phyloP scores from a whole-genome alignment of 176 grass and related monocot species.

The Phoenix dactylifera region DNA sequence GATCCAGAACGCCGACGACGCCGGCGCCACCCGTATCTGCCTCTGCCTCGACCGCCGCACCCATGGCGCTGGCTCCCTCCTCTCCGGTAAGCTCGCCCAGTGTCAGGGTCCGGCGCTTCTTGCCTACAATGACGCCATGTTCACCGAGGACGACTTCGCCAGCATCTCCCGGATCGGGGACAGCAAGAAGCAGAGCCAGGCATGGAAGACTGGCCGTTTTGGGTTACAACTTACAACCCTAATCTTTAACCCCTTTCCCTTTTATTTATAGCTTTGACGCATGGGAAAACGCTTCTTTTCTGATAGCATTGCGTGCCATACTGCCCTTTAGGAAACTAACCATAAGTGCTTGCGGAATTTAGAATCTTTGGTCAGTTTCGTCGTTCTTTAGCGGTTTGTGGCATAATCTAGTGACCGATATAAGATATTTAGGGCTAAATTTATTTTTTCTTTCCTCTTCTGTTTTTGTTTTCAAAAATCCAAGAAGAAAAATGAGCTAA shows the following conservation, averaged over 20 bases:
- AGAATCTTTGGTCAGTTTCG: too few species aligned
- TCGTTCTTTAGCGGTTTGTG: too few species aligned
- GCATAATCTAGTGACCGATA: too few species aligned
- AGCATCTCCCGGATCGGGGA: constrained; percentile 86
- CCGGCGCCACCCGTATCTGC: constrained; percentile 62
- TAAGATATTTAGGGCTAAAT: too few species aligned
- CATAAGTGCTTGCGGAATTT: too few species aligned
- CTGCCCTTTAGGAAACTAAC: too few species aligned
- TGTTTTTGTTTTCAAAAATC: too few species aligned
- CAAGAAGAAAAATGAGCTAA: too few species aligned
- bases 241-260: background rate
- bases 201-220: constrained; percentile 92
- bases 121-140: constrained; percentile 64
- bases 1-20: constrained; percentile 90
- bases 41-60: constrained; percentile 86
- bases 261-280: background rate
- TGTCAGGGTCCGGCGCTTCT: constrained; percentile 92
- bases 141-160: constrained; percentile 90
- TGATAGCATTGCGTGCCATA: too few species aligned
- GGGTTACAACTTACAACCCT: constrained; percentile 37
- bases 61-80: constrained; percentile 45
- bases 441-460: too few species aligned
- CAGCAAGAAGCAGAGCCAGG: constrained; percentile 84
- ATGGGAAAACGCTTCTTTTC: too few species aligned
- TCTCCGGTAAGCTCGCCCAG: constrained; percentile 59